Percentiles rank a stretch among this genome's conserved stretches.
phyloP scores from a whole-genome alignment of 1,284 basidiomycete genomes.

The Cystobasidium pallidum region DNA sequence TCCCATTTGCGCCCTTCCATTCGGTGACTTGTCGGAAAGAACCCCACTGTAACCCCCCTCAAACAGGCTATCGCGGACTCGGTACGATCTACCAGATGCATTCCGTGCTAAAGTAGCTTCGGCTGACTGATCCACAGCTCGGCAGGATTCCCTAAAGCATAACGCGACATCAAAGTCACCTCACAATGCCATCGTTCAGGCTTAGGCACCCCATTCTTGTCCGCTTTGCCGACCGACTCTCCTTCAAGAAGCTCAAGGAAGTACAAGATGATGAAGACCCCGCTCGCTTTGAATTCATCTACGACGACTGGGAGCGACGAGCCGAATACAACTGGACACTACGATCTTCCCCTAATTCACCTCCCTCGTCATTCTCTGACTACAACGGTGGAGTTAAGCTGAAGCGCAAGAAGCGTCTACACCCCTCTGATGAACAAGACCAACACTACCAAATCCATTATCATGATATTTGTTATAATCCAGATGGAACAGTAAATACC shows the following conservation, averaged over 20 bases:
- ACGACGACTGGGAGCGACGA: not conserved
- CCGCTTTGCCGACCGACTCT: conserved; percentile 1
- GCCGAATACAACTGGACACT: not conserved
- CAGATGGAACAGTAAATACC: not conserved
- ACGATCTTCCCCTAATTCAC: not conserved
- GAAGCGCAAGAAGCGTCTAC: not conserved
- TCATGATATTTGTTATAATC: not conserved
- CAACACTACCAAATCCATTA: not conserved
- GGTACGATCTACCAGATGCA: too few relatives aligned
- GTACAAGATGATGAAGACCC: not conserved
- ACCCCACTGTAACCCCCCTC: too few relatives aligned
- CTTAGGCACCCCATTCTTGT: not conserved
- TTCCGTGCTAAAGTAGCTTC: too few relatives aligned
- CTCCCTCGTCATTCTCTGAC: not conserved
- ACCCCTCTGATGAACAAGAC: not conserved
- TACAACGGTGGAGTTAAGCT: conserved; percentile 14
- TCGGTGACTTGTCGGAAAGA: too few relatives aligned
- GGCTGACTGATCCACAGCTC: too few relatives aligned
- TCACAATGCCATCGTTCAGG: conserved; percentile 8
- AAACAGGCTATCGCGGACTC: too few relatives aligned
- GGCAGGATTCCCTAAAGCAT: too few relatives aligned
- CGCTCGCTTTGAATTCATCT: not conserved
- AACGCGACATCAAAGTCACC: not conserved
- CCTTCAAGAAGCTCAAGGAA: conserved; percentile 11
- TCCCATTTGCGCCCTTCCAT: not conserved